Conservation (phyloP, 129 eudicot genomes). For the Mikania micrantha region DNA sequence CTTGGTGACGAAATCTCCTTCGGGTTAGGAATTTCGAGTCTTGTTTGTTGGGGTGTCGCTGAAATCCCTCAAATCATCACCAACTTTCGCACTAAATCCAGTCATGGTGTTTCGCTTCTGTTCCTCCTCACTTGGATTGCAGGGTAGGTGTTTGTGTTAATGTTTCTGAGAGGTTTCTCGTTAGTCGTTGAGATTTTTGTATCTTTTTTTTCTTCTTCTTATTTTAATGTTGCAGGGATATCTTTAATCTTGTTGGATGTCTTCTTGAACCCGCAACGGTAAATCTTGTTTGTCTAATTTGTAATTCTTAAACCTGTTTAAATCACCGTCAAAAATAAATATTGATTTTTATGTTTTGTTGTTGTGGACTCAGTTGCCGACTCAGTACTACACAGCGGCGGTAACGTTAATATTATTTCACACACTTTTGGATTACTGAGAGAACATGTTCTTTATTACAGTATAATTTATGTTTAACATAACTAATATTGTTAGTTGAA, state of each 20-base stretch:
- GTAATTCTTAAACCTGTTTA: background rate
- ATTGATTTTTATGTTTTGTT: background rate
- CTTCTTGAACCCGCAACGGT: constrained; percentile 98
- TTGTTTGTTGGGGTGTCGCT: constrained; percentile 87
- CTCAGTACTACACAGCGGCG: constrained; percentile 92
- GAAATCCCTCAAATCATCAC: constrained; percentile 97
- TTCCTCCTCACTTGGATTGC: constrained; percentile 85
- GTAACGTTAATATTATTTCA: constrained; percentile 26
- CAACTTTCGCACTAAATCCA: constrained; percentile 82
- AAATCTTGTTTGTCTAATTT: constrained; percentile 7
- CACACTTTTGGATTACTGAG: background rate
- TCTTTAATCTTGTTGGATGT: constrained; percentile 85
- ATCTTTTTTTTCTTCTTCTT: background rate
- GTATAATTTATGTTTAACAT: background rate
- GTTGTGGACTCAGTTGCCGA: constrained; percentile 69
- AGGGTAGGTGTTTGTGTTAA: constrained; percentile 45
- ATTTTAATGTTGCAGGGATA: constrained; percentile 49
- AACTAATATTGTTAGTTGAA: background rate
- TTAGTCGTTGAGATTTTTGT: background rate
- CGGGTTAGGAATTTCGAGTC: constrained; percentile 62
- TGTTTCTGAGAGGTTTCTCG: constrained; percentile 2
- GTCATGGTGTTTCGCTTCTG: constrained; percentile 84
- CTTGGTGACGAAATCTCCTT: constrained; percentile 64
- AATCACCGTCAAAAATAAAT: background rate
- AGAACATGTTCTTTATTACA: background rate